Evolutionary conservation across 495 filamentous ascomycete species (phyloP), one percentile per base, ranked within the genome.

Genomic region (Podospora tetraspora): DNA sequence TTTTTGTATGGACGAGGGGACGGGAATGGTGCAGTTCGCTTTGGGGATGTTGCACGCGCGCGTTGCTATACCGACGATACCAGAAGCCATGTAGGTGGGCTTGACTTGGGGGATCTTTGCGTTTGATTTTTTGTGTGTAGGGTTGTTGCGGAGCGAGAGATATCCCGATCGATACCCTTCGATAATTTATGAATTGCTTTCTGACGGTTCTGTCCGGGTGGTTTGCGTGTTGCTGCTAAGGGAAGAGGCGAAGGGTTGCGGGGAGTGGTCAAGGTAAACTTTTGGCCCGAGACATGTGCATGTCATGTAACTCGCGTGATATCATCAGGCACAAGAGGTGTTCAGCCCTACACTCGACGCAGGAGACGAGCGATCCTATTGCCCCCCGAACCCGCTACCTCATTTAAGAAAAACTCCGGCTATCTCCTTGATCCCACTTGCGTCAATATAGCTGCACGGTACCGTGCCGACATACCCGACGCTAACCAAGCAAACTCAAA

Each of bases 151-250:
- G 32, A 60, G 19, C 52, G 12, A 57, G 62, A 64, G 43, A 64
- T 64, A 34, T 37, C 62, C 23, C 59, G 62, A 29, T 64, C 62
- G 62, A 64, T 64, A 64, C 62, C 62, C 62, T 60, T 25, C 24
- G 59, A 24, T 64, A 64, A 24, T 22, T 52, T 52, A 52, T 57
- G 25, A 64, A 57, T 64, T 25, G 27, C 27, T 25, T 57, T 34
- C 1, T 24, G 34, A 21, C 21, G 16, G 16, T n/a, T 52, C 52
- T 57, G 13, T 13, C 13, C 34, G 1, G 34, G 13, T 5, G 4
- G 3, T 16, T 25, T 56, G 23, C 2, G 11, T n/a, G 43, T 19
- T 2, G 43, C 16, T n/a, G 19, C 2, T 52, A 1, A 3, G 13
- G 37, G 37, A 19, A 43, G 13, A 16, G 29, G 29, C 6, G 29